Conservation (phyloP, 2,329 filamentous ascomycete species). For the Periconia sp. region DNA sequence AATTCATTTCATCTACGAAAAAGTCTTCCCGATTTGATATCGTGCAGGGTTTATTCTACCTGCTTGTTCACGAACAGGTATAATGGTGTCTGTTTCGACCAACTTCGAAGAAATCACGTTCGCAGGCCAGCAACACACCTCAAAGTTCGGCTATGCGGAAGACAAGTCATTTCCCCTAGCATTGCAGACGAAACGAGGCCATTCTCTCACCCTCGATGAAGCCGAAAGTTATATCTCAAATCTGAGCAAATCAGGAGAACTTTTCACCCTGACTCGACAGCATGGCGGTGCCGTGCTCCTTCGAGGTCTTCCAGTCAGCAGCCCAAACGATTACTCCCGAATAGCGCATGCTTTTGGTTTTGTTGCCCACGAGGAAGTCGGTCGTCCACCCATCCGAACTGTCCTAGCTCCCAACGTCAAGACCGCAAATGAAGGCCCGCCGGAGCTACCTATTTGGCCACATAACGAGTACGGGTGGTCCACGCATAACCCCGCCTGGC, state of each 20-base stretch:
- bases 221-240: conserved; percentile 15
- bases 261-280: conserved; percentile 26
- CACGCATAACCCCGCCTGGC: conserved; percentile 46
- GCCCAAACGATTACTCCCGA: conserved; percentile 41
- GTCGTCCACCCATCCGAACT: conserved; percentile 39
- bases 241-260: conserved; percentile 28
- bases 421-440: conserved; percentile 48
- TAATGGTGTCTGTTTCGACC: conserved; percentile 1
- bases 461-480: conserved; percentile 48
- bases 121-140: conserved; percentile 6
- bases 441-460: conserved; percentile 49
- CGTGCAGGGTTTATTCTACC: too few relatives aligned
- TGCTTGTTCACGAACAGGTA: too few relatives aligned
- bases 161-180: conserved; percentile 11
- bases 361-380: conserved; percentile 42
- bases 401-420: conserved; percentile 44
- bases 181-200: conserved; percentile 1
- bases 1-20: too few relatives aligned
- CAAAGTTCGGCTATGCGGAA: conserved; percentile 4
- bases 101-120: conserved; percentile 4
- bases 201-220: conserved; percentile 3
- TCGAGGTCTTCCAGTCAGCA: conserved; percentile 40
- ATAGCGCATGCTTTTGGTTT: conserved; percentile 47
- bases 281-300: conserved; percentile 46
- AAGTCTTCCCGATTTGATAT: too few relatives aligned